These are phyloP conservation scores for Fusarium sp. DNA, from an alignment of 2,329 filamentous ascomycete species.

Conservation along the genomic window DNA sequence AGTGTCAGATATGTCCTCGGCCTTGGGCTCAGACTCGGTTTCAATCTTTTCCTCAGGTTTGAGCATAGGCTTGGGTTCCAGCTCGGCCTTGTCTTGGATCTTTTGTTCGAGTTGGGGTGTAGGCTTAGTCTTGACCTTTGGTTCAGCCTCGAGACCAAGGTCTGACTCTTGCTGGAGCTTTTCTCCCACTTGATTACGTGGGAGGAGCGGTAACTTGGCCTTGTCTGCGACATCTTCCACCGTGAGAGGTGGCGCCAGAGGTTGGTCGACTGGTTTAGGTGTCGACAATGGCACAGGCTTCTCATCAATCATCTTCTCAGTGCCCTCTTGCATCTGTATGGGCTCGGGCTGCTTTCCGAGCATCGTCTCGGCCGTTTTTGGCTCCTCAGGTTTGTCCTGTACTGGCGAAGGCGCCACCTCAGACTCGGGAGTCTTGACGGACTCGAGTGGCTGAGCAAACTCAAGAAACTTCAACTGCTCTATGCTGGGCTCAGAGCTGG, in stretches of 20 bases:
- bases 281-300: neutral
- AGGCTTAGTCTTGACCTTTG: neutral
- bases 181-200: neutral
- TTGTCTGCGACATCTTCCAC: neutral
- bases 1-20: neutral
- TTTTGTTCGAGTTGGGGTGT: neutral
- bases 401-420: neutral
- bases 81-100: neutral
- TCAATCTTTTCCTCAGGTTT: neutral
- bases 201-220: neutral
- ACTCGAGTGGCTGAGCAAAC: neutral
- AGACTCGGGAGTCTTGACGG: neutral
- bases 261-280: neutral
- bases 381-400: neutral
- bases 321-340: neutral
- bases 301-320: neutral
- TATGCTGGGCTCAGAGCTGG: constrained; percentile 5
- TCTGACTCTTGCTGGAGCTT: neutral
- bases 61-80: neutral
- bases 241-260: constrained; percentile 4
- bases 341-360: neutral
- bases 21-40: neutral
- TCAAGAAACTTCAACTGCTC: constrained; percentile 2
- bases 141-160: neutral
- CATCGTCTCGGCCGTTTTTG: neutral